Evolutionary conservation across 2,329 filamentous ascomycete species (phyloP), one percentile per base, ranked within the genome.

Genomic region (Trichoderma koningiopsis): DNA sequence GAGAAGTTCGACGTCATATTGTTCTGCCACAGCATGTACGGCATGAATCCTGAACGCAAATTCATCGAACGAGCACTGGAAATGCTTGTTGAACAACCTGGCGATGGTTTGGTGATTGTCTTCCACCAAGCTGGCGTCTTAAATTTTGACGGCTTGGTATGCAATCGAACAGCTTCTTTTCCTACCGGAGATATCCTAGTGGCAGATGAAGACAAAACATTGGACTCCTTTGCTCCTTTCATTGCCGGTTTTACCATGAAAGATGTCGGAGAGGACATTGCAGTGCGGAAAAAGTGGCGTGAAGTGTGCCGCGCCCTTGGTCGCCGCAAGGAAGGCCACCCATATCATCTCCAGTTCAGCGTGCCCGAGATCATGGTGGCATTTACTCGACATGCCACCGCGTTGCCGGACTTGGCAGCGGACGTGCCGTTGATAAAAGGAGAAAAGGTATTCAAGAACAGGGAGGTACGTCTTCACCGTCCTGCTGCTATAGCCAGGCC

Each of bases 21-120:
- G 5, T 88, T 90, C 76, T 90, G 87, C 72, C 87, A 90, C 75
- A 89, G 88, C 78, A 84, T 90, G 83, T 89, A 90, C 72, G 86
- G 86, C 70, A 85, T 90, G 83, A 80, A 79, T 0, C 80, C 81
- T 2, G 85, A 86, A 72, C 73, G 71, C n/a, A 74, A 16, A 1
- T 82, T 81, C 70, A 82, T 90, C 71, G 74, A 83, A 74, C 72
- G 70, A 22, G 82, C 85, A 2, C 74, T 90, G 8, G 72, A 75
- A 22, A 80, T 87, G 81, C 84, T 90, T 37, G 75, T 72, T 70
- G 72, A 80, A 67, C 68, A 73, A 40, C 76, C 78, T 71, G 71
- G 77, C 68, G 79, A 73, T n/a, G 83, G 81, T 66, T 74, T 86
- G 31, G 82, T 88, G 1, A 79, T 84, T 2, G 80, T 89, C 60